These are phyloP conservation scores for Rhodotorula diobovata DNA, from an alignment of 768 basidiomycete genomes.

Conservation along the genomic window DNA sequence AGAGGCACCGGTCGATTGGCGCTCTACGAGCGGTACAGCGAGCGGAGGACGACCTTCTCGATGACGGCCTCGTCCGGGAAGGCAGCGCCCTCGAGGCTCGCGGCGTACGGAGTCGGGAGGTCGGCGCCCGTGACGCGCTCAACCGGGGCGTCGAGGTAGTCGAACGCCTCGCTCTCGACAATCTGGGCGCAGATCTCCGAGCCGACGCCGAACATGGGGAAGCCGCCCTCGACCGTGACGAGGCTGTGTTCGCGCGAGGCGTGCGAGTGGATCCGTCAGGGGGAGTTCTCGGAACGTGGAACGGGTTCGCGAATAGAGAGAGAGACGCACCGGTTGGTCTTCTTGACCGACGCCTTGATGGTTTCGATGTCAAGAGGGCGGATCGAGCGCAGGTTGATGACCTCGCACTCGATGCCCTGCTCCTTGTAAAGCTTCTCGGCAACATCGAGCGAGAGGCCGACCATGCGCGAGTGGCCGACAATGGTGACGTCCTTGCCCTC, in stretches of 20 bases:
- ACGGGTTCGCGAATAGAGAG: no score
- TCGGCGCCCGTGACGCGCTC: constrained; percentile 96
- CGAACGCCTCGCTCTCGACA: constrained; percentile 92
- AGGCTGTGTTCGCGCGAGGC: constrained; percentile 60
- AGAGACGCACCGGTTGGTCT: constrained; percentile 76
- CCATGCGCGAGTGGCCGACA: constrained; percentile 98
- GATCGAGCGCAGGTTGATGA: constrained; percentile 93
- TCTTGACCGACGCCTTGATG: constrained; percentile 94
- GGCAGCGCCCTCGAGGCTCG: constrained; percentile 76
- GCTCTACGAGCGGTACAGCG: constrained; percentile 27
- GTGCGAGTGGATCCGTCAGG: no score
- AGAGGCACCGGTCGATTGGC: not conserved
- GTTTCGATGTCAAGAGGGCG: constrained; percentile 97
- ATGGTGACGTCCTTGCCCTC: constrained; percentile 89
- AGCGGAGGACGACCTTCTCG: constrained; percentile 87
- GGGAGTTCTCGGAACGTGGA: no score
- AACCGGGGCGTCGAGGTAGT: constrained; percentile 96
- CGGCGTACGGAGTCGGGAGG: constrained; percentile 96
- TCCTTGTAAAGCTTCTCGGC: constrained; percentile 90
- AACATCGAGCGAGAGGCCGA: constrained; percentile 87
- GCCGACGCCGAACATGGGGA: constrained; percentile 97
- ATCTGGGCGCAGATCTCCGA: constrained; percentile 98
- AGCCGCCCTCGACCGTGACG: constrained; percentile 93
- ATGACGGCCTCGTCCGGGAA: constrained; percentile 92
- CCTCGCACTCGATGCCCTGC: constrained; percentile 86